Evolutionary conservation across 169 alveolate genomes (phyloP), one percentile per base, ranked within the genome.

Genomic region (Eimeria falciformis): DNA sequence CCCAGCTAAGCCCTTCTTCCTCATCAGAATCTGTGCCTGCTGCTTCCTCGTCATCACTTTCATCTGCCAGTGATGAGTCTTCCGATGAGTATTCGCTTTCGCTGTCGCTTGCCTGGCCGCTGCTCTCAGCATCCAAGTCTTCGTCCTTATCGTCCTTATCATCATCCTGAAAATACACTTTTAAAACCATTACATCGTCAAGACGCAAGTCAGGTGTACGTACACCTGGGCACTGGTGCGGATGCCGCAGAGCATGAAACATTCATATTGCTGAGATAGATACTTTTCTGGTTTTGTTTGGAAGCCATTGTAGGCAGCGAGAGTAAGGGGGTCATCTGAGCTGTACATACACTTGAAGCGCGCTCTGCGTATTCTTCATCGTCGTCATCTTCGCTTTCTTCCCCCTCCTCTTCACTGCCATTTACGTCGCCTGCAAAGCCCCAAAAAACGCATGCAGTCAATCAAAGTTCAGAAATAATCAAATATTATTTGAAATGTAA

Each of bases 1-100:
- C 93, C 93, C 93, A 90, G 82, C 79, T 58, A 45, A 73, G 85
- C 53, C 93, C 93, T 33, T 90, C 93, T n/a, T 71, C 88, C 46
- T 90, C 93, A 43, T 79, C 93, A 0, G 79, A 50, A 3, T 37
- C 84, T 18, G 81, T 68, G 46, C 29, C 93, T 55, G 79, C 50
- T 73, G 43, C 79, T n/a, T 77, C 89, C 27, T 71, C 86, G 37
- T 90, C 93, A 56, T 90, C 93, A 29, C 82, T 75, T 25, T 69
- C 88, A 23, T 69, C 93, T 0, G 86, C 89, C 0, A 89, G 69
- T 9, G 86, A 89, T 7, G 56, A 69, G 12, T 73, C 89, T 17
- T 87, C 85, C 6, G 77, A 33, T 17, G 45, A 33, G 0, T 11
- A 27, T 14, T 79, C 68, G 47, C 53, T 27, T n/a, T 75, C 87